phyloP scores from a whole-genome alignment of 2,329 filamentous ascomycete species.

The Cladophialophora psammophila region DNA sequence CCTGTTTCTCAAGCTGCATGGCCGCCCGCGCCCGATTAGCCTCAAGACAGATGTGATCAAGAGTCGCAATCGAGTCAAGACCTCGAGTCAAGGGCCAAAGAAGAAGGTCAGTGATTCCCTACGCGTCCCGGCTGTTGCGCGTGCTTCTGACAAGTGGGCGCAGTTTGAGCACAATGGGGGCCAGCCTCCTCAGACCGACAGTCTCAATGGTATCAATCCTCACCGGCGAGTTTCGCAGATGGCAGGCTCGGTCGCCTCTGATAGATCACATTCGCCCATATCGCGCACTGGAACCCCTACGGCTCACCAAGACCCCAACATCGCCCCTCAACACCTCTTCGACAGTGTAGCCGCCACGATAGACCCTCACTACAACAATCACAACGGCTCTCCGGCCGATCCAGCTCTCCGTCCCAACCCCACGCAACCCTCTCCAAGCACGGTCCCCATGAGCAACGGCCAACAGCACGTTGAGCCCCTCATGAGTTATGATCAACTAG shows the following conservation, averaged over 20 bases:
- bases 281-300: slow-evolving; percentile 81
- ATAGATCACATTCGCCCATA: slow-evolving; percentile 78
- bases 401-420: slow-evolving; percentile 58
- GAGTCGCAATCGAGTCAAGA: slow-evolving; percentile 97
- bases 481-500: slow-evolving; percentile 76
- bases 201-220: slow-evolving; percentile 62
- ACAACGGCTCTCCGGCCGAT: slow-evolving; percentile 59
- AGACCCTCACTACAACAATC: slow-evolving; percentile 71
- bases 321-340: slow-evolving; percentile 79
- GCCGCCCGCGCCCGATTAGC: slow-evolving; percentile 88
- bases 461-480: slow-evolving; percentile 74
- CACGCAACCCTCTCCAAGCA: slow-evolving; percentile 64
- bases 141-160: slow-evolving; percentile 18
- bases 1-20: slow-evolving; percentile 95
- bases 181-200: slow-evolving; percentile 63
- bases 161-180: slow-evolving; percentile 67
- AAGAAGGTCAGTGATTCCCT: slow-evolving; percentile 72
- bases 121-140: neutral
- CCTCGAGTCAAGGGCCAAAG: slow-evolving; percentile 76
- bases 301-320: slow-evolving; percentile 71
- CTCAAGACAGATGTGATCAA: slow-evolving; percentile 99
- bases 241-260: slow-evolving; percentile 73
- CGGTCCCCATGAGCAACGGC: slow-evolving; percentile 64
- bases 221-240: slow-evolving; percentile 74
- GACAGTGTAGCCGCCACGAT: slow-evolving; percentile 70